Percentiles rank a stretch among this genome's conserved stretches.
phyloP scores from a whole-genome alignment of 345 rosid genomes.

The Populus tremula region DNA sequence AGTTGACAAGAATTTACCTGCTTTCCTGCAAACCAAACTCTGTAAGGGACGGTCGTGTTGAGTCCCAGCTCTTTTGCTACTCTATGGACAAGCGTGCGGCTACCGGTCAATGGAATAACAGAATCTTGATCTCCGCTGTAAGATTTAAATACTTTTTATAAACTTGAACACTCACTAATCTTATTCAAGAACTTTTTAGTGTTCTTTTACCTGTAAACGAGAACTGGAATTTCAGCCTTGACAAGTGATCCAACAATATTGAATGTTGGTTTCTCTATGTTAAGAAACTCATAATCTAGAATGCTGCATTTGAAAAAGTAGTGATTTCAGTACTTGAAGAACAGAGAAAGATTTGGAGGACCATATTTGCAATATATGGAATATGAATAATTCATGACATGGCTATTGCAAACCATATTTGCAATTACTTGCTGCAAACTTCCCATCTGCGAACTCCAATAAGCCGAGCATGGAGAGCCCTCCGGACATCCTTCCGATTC shows the following conservation, averaged over 20 bases:
- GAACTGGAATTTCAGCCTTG: constrained; percentile 28
- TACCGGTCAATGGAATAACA: constrained; percentile 61
- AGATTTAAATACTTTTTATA: neutral
- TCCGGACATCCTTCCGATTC: constrained; percentile 78
- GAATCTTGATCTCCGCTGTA: constrained; percentile 77
- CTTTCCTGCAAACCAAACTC: constrained; percentile 89
- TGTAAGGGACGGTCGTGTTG: constrained; percentile 60
- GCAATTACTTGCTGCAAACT: constrained; percentile 87
- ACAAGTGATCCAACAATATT: constrained; percentile 27
- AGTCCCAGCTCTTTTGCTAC: constrained; percentile 44
- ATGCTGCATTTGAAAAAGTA: constrained; percentile 41
- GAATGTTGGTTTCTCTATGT: constrained; percentile 27
- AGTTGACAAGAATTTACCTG: constrained; percentile 45
- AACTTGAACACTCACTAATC: neutral
- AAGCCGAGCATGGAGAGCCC: constrained; percentile 87
- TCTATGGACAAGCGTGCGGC: constrained; percentile 26
- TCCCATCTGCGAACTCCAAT: constrained; percentile 77
- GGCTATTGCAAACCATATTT: neutral
- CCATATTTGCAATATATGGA: too few relatives aligned
- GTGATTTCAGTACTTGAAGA: neutral
- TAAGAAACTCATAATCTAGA: constrained; percentile 72
- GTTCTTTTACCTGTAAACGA: constrained; percentile 25
- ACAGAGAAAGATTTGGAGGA: neutral
- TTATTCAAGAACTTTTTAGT: neutral
- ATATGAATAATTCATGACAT: too few relatives aligned